Conservation (phyloP, 169 alveolate species). For the Cytauxzoon felis region DNA sequence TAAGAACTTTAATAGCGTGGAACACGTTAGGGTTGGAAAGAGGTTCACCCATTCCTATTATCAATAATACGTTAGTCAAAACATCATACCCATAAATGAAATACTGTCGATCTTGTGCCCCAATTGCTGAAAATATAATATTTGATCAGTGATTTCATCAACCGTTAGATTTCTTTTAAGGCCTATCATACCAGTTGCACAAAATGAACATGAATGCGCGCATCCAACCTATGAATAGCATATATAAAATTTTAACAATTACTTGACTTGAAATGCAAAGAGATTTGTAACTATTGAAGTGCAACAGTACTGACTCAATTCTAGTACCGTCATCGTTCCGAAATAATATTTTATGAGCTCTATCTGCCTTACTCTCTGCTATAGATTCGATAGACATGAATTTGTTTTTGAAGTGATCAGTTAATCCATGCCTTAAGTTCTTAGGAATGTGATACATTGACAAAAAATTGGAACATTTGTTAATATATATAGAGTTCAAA, state of each 20-base stretch:
- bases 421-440: constrained; percentile 58
- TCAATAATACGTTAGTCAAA: background rate
- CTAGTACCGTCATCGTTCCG: constrained; percentile 74
- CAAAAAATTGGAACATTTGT: constrained; percentile 44
- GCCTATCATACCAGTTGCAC: constrained; percentile 85
- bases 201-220: constrained; percentile 78
- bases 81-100: constrained; percentile 79
- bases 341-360: constrained; percentile 76
- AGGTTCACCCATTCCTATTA: constrained; percentile 84
- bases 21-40: constrained; percentile 83
- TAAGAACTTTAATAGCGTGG: constrained; percentile 73
- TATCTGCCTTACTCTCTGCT: constrained; percentile 62
- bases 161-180: constrained; percentile 77
- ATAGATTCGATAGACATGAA: constrained; percentile 64
- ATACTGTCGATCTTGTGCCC: constrained; percentile 74
- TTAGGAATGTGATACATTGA: constrained; percentile 72
- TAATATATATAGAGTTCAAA: constrained; percentile 63
- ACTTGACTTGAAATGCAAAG: constrained; percentile 82
- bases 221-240: constrained; percentile 72
- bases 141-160: constrained; percentile 83
- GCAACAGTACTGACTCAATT: constrained; percentile 77
- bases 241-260: background rate
- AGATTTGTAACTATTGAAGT: constrained; percentile 77
- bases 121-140: constrained; percentile 72
- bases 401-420: constrained; percentile 53